phyloP scores from a whole-genome alignment of 441 rosid genomes.

The Brassica balearica region DNA sequence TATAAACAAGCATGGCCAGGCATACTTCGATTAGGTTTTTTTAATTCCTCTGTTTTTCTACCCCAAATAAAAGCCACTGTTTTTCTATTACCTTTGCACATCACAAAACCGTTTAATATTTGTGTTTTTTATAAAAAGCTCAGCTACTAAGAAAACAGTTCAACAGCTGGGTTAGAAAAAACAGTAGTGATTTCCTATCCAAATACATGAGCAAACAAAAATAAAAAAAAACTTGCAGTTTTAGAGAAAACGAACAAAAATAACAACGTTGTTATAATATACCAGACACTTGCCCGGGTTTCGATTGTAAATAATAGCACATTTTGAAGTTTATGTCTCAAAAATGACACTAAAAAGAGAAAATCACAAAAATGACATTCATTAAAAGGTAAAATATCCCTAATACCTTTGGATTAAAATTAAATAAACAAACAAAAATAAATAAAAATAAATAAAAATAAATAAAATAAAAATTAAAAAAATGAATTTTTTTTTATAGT shows the following conservation, averaged over 20 bases:
- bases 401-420: too few relatives aligned
- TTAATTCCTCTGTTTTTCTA: neutral
- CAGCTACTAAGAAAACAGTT: neutral
- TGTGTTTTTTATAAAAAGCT: neutral
- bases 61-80: neutral
- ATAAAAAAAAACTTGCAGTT: conserved; percentile 1
- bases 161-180: neutral
- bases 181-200: neutral
- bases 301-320: neutral
- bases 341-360: too few relatives aligned
- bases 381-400: too few relatives aligned
- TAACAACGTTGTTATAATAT: conserved; percentile 34
- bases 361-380: too few relatives aligned
- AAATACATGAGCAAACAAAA: neutral
- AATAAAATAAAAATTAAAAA: too few relatives aligned
- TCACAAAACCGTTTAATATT: neutral
- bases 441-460: too few relatives aligned
- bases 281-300: conserved; percentile 28
- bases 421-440: too few relatives aligned
- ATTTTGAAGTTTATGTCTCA: too few relatives aligned
- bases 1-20: neutral
- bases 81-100: neutral
- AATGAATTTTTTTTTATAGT: too few relatives aligned
- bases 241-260: conserved; percentile 1
- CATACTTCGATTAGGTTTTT: neutral